phyloP scores from a whole-genome alignment of 1,139 yeast species.

The Kluyveromyces sp. region DNA sequence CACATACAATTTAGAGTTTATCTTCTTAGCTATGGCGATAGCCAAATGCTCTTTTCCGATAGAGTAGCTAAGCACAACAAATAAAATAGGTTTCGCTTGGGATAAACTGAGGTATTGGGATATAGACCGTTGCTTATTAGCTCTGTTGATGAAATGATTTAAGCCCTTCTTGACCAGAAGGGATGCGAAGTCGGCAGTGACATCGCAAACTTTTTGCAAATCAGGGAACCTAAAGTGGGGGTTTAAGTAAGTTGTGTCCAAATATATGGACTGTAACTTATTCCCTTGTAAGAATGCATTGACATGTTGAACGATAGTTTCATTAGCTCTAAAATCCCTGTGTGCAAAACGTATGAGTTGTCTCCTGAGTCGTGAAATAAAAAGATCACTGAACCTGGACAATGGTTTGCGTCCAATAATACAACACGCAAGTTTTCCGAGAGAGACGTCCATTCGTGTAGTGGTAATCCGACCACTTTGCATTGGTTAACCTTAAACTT shows the following conservation, averaged over 20 bases:
- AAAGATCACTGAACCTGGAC: conserved; percentile 89
- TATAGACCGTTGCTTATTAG: conserved; percentile 35
- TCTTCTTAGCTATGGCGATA: conserved; percentile 29
- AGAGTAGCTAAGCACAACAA: conserved; percentile 81
- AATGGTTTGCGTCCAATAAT: conserved; percentile 80
- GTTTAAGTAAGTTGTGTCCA: conserved; percentile 83
- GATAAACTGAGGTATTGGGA: conserved; percentile 32
- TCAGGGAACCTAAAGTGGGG: conserved; percentile 71
- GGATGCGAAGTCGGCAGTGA: conserved; percentile 49
- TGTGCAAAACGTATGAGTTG: conserved; percentile 46
- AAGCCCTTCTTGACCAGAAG: conserved; percentile 24
- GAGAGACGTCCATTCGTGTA: conserved; percentile 34
- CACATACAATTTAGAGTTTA: conserved; percentile 19
- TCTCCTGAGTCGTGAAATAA: conserved; percentile 49
- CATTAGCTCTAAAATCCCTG: conserved; percentile 80
- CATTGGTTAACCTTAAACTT: conserved; percentile 50
- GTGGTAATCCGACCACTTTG: conserved; percentile 42
- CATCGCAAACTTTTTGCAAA: conserved; percentile 58
- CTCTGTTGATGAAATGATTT: conserved; percentile 25
- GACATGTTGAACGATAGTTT: conserved; percentile 23
- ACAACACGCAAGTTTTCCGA: conserved; percentile 51
- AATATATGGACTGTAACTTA: conserved; percentile 50
- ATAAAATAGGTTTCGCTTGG: conserved; percentile 30
- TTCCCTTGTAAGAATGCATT: conserved; percentile 20
- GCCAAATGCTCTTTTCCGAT: conserved; percentile 90